phyloP scores from a whole-genome alignment of 192 early-diverging fungal genomes.

The Linnemannia zychae region DNA sequence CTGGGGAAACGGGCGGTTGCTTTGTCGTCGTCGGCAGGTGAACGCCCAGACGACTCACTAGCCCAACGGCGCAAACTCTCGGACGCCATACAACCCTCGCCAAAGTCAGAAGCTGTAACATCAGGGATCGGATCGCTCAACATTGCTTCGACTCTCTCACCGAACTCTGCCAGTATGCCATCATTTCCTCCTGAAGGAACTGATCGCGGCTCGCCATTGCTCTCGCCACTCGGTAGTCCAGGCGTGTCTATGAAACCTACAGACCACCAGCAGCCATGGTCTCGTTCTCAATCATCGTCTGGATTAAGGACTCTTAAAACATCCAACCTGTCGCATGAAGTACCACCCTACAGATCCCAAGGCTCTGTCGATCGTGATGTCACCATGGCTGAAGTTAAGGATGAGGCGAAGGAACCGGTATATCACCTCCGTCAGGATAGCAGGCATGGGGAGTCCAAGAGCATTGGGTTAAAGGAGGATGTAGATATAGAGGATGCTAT shows the following conservation, averaged over 20 bases:
- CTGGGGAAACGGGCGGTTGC: slow-evolving; percentile 39
- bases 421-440: neutral
- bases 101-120: slow-evolving; percentile 22
- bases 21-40: slow-evolving; percentile 3
- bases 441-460: neutral
- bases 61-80: slow-evolving; percentile 42
- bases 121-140: slow-evolving; percentile 15
- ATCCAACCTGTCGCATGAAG: slow-evolving; percentile 4
- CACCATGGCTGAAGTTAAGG: neutral
- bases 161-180: neutral
- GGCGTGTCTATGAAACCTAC: neutral
- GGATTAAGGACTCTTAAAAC: neutral
- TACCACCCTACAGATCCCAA: neutral
- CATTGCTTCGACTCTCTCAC: slow-evolving; percentile 7
- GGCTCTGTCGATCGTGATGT: neutral
- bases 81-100: slow-evolving; percentile 23
- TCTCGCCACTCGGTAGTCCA: slow-evolving; percentile 27
- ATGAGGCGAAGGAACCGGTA: neutral
- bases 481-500: slow-evolving; percentile 1
- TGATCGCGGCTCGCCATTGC: slow-evolving; percentile 13
- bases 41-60: slow-evolving; percentile 18
- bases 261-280: neutral
- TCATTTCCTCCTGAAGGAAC: neutral
- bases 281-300: neutral
- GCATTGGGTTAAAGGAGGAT: neutral